phyloP scores from a whole-genome alignment of 2,329 filamentous ascomycete genomes.

The Hysterium pulicare region DNA sequence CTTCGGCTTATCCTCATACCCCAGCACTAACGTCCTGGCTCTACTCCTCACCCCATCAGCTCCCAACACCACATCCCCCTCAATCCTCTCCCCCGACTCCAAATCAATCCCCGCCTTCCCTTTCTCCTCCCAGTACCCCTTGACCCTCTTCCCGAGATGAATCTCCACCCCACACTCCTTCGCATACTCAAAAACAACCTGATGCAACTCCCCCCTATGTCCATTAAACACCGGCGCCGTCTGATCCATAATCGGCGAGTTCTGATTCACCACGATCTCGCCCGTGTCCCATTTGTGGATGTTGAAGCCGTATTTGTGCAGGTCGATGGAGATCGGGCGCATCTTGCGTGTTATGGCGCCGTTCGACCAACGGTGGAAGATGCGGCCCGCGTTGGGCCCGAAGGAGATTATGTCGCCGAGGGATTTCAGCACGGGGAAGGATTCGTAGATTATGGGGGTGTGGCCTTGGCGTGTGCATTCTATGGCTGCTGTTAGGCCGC shows the following conservation, averaged over 20 bases:
- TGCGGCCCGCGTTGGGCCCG: slow-evolving; percentile 58
- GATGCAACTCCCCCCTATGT: slow-evolving; percentile 59
- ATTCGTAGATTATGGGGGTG: slow-evolving; percentile 56
- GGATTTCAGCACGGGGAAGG: slow-evolving; percentile 54
- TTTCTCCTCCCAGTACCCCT: slow-evolving; percentile 55
- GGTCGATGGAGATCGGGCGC: slow-evolving; percentile 51
- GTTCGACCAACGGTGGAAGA: slow-evolving; percentile 57
- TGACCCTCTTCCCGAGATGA: slow-evolving; percentile 50
- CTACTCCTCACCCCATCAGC: slow-evolving; percentile 54
- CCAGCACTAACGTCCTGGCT: slow-evolving; percentile 50
- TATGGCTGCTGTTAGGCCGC: slow-evolving; percentile 60
- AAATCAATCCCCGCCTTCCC: slow-evolving; percentile 51
- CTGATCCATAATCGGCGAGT: slow-evolving; percentile 41
- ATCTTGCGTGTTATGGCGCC: slow-evolving; percentile 49
- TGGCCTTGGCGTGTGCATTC: slow-evolving; percentile 62
- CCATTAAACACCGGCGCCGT: slow-evolving; percentile 58
- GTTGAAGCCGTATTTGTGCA: slow-evolving; percentile 55
- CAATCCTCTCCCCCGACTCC: slow-evolving; percentile 46
- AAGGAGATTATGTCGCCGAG: slow-evolving; percentile 63
- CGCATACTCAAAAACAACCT: slow-evolving; percentile 58
- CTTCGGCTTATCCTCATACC: slow-evolving; percentile 52
- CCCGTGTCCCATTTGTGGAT: slow-evolving; percentile 60
- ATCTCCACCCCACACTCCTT: slow-evolving; percentile 55
- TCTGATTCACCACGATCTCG: slow-evolving; percentile 58
- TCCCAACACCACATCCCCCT: slow-evolving; percentile 50